These are phyloP conservation scores for Epichloe aotearoae DNA, from an alignment of 2,329 filamentous ascomycete genomes.

Conservation along the genomic window DNA sequence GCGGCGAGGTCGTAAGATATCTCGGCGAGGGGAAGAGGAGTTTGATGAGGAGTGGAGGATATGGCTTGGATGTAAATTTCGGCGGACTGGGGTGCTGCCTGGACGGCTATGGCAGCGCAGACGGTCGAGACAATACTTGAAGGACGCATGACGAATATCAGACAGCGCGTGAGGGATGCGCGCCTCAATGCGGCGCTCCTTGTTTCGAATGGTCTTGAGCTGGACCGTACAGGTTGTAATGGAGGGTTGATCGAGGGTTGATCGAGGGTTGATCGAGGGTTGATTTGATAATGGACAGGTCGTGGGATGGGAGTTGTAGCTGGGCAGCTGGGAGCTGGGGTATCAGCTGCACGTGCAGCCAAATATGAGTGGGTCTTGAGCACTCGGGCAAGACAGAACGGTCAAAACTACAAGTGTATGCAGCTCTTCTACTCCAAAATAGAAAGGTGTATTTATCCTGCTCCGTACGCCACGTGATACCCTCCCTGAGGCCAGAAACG, in stretches of 20 bases:
- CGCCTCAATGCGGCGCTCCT: not conserved
- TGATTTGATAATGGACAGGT: not conserved
- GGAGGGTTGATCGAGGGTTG: not conserved
- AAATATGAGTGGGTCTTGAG: not conserved
- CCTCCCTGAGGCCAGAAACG: not conserved
- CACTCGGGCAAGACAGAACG: not conserved
- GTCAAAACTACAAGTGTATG: not conserved
- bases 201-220: not conserved
- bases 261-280: not conserved
- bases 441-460: not conserved
- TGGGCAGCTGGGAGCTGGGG: too few species aligned
- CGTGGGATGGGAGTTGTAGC: too few species aligned
- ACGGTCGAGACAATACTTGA: constrained; percentile 27
- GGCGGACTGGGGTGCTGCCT: constrained; percentile 29
- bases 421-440: not conserved
- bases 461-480: not conserved
- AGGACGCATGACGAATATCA: constrained; percentile 26
- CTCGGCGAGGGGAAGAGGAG: constrained; percentile 36
- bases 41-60: constrained; percentile 13
- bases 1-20: constrained; percentile 39
- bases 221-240: not conserved
- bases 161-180: not conserved
- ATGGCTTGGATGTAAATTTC: constrained; percentile 43
- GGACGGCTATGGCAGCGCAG: constrained; percentile 27
- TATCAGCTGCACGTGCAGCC: not conserved